Conservation (phyloP, 139 green algal species). For the Chlorella sp. region DNA sequence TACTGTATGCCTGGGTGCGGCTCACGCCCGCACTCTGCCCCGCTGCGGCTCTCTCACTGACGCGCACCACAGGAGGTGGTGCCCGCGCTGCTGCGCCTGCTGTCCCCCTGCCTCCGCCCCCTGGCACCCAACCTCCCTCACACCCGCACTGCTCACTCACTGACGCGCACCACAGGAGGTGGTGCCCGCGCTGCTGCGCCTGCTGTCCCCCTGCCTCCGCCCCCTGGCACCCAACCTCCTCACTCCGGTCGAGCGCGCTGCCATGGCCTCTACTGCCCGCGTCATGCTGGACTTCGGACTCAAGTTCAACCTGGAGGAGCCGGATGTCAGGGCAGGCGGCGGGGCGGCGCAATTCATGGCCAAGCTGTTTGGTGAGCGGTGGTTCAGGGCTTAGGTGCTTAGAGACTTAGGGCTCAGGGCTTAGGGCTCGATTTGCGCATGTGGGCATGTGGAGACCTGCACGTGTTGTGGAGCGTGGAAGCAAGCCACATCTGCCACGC, state of each 20-base stretch:
- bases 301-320: conserved; percentile 42
- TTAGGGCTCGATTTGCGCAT: not conserved
- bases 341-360: not conserved
- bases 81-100: conserved; percentile 45
- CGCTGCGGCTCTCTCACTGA: too few relatives aligned
- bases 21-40: too few relatives aligned
- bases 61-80: conserved; percentile 29
- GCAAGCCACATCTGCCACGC: too few relatives aligned
- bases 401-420: too few relatives aligned
- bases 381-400: too few relatives aligned
- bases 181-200: conserved; percentile 47
- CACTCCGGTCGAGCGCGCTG: conserved; percentile 31
- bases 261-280: conserved; percentile 18
- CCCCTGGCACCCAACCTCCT: conserved; percentile 58
- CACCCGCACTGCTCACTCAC: too few relatives aligned
- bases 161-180: conserved; percentile 21
- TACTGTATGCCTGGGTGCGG: too few relatives aligned
- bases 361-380: too few relatives aligned
- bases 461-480: not conserved
- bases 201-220: conserved; percentile 40
- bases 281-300: conserved; percentile 60
- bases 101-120: conserved; percentile 39
- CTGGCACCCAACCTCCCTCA: conserved; percentile 57
- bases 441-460: not conserved
- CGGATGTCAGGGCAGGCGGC: not conserved